These are phyloP conservation scores for Phaffia australis DNA, from an alignment of 768 basidiomycete genomes.

Conservation along the genomic window DNA sequence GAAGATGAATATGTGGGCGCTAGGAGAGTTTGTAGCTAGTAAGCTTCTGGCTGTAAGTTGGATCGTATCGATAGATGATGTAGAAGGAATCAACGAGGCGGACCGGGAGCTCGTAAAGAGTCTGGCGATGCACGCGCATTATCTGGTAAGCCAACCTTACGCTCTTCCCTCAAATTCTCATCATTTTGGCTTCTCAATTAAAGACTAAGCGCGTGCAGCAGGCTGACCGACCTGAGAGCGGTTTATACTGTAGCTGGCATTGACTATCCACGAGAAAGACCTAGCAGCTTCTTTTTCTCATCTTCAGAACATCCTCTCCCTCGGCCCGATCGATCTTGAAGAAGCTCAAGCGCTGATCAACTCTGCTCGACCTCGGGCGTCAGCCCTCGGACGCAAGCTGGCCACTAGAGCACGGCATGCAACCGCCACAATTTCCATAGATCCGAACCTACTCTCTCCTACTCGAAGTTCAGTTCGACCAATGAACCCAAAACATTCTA, in stretches of 20 bases:
- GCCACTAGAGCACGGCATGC: neutral
- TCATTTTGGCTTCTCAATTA: neutral
- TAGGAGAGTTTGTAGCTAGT: slow-evolving; percentile 6
- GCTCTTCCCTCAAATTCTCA: neutral
- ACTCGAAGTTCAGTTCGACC: neutral
- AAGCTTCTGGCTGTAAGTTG: neutral
- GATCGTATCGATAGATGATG: slow-evolving; percentile 5
- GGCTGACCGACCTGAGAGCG: neutral
- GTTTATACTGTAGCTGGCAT: slow-evolving; percentile 10
- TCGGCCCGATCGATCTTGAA: neutral
- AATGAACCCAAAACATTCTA: neutral
- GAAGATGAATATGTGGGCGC: slow-evolving; percentile 8
- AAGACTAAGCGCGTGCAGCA: neutral
- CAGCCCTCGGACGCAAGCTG: slow-evolving; percentile 1
- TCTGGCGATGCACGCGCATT: slow-evolving; percentile 16
- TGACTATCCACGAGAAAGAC: slow-evolving; percentile 15
- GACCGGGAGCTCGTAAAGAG: slow-evolving; percentile 11
- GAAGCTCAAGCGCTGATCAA: slow-evolving; percentile 11
- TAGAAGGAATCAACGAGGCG: neutral
- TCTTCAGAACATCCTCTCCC: slow-evolving; percentile 4
- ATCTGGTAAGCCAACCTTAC: slow-evolving; percentile 6
- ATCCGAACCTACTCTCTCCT: neutral
- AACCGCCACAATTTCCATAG: neutral
- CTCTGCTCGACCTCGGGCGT: slow-evolving; percentile 5
- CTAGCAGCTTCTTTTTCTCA: slow-evolving; percentile 10